These are phyloP conservation scores for Capsicum chinense DNA, from an alignment of 257 asterid genomes.

Conservation along the genomic window DNA sequence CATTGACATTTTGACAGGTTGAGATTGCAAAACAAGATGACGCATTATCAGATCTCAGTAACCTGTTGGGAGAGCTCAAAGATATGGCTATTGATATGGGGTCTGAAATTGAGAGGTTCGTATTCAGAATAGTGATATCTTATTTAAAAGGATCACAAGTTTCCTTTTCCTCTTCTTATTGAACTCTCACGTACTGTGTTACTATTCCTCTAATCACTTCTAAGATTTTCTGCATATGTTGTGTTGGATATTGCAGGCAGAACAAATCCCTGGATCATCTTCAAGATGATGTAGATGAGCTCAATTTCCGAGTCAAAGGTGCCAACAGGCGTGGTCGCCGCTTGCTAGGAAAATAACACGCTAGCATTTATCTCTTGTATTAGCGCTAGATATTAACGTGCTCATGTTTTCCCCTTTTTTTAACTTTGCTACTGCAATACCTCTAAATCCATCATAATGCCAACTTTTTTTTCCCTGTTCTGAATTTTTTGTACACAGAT, in stretches of 20 bases:
- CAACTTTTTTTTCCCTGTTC: not conserved
- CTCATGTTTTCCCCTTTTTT: not conserved
- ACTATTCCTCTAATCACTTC: constrained; percentile 12
- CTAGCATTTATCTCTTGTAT: constrained; percentile 19
- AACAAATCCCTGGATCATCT: constrained; percentile 59
- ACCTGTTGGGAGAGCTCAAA: constrained; percentile 73
- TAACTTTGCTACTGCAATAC: not conserved
- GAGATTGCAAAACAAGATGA: constrained; percentile 79
- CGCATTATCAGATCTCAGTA: constrained; percentile 63
- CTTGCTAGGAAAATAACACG: constrained; percentile 55
- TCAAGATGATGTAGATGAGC: constrained; percentile 70
- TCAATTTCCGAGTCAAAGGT: constrained; percentile 60
- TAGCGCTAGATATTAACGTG: not conserved
- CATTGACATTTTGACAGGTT: constrained; percentile 46
- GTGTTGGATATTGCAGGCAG: constrained; percentile 52
- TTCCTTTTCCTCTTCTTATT: not conserved
- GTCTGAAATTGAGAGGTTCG: constrained; percentile 72
- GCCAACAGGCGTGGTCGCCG: constrained; percentile 64
- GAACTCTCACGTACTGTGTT: not conserved
- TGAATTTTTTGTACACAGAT: not conserved
- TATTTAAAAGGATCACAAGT: not conserved
- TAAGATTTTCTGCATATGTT: constrained; percentile 8
- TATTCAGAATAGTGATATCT: constrained; percentile 13
- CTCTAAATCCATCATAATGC: not conserved
- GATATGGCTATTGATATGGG: constrained; percentile 87